phyloP scores from a whole-genome alignment of 495 filamentous ascomycete genomes.

The Penicillium diatomitis region DNA sequence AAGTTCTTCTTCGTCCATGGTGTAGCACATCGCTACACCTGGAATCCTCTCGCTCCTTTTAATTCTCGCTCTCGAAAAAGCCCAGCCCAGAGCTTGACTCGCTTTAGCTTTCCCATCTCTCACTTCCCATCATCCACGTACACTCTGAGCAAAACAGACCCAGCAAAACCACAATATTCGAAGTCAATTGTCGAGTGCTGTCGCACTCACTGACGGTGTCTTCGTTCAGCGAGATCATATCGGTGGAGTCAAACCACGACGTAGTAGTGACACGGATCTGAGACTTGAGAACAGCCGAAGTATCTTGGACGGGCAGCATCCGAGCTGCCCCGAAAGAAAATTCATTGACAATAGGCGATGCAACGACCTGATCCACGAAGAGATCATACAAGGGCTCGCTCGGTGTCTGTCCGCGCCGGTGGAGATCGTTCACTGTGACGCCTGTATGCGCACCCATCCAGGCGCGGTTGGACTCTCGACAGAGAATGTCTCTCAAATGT shows the following conservation, averaged over 20 bases:
- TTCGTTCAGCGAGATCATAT: too few species aligned
- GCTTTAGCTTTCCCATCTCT: neutral
- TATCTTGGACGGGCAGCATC: too few species aligned
- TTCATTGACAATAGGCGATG: neutral
- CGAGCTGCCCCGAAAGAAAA: too few species aligned
- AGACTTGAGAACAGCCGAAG: too few species aligned
- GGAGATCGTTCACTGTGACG: neutral
- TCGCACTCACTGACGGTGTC: neutral
- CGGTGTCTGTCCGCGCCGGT: neutral
- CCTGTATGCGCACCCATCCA: neutral
- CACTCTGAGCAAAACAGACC: neutral
- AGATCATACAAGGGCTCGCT: neutral
- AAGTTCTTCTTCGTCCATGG: too few species aligned
- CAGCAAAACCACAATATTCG: neutral
- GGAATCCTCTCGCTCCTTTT: too few species aligned
- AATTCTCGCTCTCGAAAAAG: too few species aligned
- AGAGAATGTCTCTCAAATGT: conserved; percentile 8
- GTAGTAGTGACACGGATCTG: too few species aligned
- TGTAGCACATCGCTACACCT: too few species aligned
- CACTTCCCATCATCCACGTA: neutral
- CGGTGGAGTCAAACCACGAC: too few species aligned
- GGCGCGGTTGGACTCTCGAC: neutral
- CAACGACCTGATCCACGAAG: neutral
- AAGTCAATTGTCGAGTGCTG: neutral
- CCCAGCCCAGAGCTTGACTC: too few species aligned